Base-by-base conservation (phyloP, 192 early-diverging fungal genomes). In the Coemansia sp. region DNA sequence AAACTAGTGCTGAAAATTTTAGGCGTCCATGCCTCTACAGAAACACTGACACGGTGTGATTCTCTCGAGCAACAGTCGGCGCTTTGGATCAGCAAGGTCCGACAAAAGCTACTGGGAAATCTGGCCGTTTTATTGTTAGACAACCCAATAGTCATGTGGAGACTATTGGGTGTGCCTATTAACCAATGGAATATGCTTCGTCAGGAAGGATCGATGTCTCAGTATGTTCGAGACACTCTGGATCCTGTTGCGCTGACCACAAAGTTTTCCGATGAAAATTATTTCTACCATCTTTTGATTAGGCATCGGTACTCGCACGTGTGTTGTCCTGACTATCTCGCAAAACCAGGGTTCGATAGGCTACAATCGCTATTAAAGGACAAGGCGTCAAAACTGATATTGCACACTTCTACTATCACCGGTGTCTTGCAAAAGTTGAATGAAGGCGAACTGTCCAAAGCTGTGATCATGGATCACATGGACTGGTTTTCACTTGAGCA, bases 401-500 rank as follows among this genome's bases (percentile, higher is more conserved):
- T 94, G 67, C 93, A 94, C 74, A 94, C 93, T n/a, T 84, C 87
- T 45, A 88, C 88, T n/a, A 92, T 93, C 63, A 64, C 89, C 38
- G 76, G 90, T 52, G 89, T 89, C 7, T 83, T 93, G 17, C 56
- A 64, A 7, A 76, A 76, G 25, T 69, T 92, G 60, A 62, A 32
- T 14, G 84, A 89, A 42, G 87, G 86, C 28, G 89, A 92, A 64
- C 73, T 94, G 14, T 87, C 88, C 56, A 85, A 87, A 51, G 85
- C 91, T 11, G 88, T 93, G 11, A 75, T 93, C 20, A 94, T 94
- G 92, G 93, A 94, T 64, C 93, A 94, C 67, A 86, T 94, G 81
- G 92, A 94, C 68, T 93, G 93, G 93, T 93, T 92, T 69, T 75
- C 82, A 14, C 65, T 72, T 7, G 83, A 86, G 40, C 88, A 92